Base-by-base conservation (phyloP, 768 basidiomycete genomes). In the Pisolithus microcarpus region DNA sequence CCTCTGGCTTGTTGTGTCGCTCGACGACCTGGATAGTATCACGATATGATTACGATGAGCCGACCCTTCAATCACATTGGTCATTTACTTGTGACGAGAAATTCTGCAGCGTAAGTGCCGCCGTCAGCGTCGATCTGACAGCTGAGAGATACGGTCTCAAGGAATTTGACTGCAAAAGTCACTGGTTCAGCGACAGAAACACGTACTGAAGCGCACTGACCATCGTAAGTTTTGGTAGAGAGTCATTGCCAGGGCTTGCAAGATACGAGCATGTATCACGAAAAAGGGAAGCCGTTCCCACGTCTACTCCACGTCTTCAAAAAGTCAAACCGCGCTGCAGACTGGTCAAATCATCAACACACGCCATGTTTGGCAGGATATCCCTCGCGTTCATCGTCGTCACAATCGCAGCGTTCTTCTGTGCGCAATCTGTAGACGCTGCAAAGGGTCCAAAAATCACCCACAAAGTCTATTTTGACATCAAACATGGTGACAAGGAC, bases 1-100 rank as follows among this genome's bases (percentile, higher is more conserved):
- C 83, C 66, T 98, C 95, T 46, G 95, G 95, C 61, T 93, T 91
- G 69, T 98, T 97, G 73, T 97, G 95, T 44, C 95, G 76, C 69
- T 97, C 95, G 47, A 97, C 94, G 52, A 96, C 85, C 91, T 95
- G 65, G 34, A 50, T 43, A 54, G 16, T 13, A 34, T 52, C 30
- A 46, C 60, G 58, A 55, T 28, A 28, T 61, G 47, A 60, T 50
- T 40, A 53, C 48, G 54, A 44, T 51, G 37, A 48, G 47, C 43
- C 19, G 38, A 58, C 48, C 52, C n/a, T 30, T 42, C 24, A 53
- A 40, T 40, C 36, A 52, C 39, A 40, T 34, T 49, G 16, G 19
- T 52, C 45, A 40, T 61, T 51, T 67, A 91, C 90, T 79, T 99
- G 95, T 10, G 95, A 98, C 45, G 92, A 82, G 75, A 99, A 99